Evolutionary conservation across 1,284 basidiomycete genomes (phyloP).

Genomic region (Apiotrichum sp.): DNA sequence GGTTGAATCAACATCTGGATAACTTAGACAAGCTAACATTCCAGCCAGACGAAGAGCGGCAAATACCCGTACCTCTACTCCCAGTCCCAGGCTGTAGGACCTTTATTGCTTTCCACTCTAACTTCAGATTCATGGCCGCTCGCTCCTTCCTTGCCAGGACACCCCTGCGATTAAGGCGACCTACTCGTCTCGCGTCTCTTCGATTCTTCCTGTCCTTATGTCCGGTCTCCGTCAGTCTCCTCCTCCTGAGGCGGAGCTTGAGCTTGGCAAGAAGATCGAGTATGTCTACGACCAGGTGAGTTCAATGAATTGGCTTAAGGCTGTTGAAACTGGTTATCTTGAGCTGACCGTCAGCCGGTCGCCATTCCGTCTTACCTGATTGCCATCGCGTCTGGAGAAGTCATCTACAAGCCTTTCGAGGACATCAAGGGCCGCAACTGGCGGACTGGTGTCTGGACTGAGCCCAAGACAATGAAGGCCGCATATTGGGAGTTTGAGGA

Average conservation of each 20-base stretch:
- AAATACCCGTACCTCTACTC: conserved; percentile 84
- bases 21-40: not conserved
- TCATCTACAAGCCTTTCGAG: conserved; percentile 66
- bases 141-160: conserved; percentile 68
- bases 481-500: conserved; percentile 83
- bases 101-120: conserved; percentile 16
- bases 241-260: conserved; percentile 60
- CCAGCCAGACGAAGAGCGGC: conserved; percentile 84
- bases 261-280: conserved; percentile 55
- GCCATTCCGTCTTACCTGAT: conserved; percentile 81
- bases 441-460: conserved; percentile 82
- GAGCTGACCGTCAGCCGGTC: conserved; percentile 54
- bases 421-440: conserved; percentile 60
- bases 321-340: not conserved
- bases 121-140: conserved; percentile 64
- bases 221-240: conserved; percentile 76
- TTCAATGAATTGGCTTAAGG: not conserved
- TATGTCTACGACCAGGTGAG: conserved; percentile 55
- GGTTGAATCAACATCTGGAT: conserved; percentile 21
- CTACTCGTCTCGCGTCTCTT: conserved; percentile 68
- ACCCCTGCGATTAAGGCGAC: conserved; percentile 53
- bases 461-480: conserved; percentile 71
- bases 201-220: conserved; percentile 72
- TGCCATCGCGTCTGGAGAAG: conserved; percentile 77
- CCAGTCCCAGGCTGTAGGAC: conserved; percentile 70